Percentiles rank a stretch among this genome's conserved stretches.
These are phyloP conservation scores for Fusarium sp. DNA, from an alignment of 2,329 filamentous ascomycete species.

Conservation along the genomic window DNA sequence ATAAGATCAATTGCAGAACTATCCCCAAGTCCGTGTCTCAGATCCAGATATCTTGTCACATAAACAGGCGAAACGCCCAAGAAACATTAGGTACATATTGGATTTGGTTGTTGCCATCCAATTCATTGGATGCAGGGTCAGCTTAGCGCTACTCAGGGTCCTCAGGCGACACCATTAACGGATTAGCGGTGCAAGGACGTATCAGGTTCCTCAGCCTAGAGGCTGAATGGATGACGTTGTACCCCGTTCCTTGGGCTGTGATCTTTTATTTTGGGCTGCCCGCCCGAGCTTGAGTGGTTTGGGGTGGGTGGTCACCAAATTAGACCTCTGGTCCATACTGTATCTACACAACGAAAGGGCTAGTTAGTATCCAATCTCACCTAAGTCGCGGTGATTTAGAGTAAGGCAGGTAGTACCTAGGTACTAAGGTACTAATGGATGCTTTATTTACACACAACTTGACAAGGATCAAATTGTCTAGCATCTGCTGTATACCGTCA, in stretches of 20 bases:
- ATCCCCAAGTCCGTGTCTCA: background rate
- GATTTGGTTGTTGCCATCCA: conserved; percentile 1
- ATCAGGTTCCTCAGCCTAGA: conserved; percentile 30
- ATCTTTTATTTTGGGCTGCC: conserved; percentile 11
- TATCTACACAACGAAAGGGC: background rate
- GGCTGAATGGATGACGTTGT: conserved; percentile 33
- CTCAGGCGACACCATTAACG: conserved; percentile 9
- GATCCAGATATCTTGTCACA: background rate
- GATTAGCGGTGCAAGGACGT: conserved; percentile 19
- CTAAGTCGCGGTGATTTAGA: background rate
- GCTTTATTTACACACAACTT: background rate
- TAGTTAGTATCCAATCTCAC: too few species aligned
- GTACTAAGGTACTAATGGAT: background rate
- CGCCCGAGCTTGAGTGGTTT: background rate
- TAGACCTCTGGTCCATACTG: background rate
- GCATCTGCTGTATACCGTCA: background rate
- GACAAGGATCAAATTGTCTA: background rate
- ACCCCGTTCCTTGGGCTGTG: conserved; percentile 25
- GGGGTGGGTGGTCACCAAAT: background rate
- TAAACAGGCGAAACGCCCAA: conserved; percentile 10
- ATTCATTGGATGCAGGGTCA: conserved; percentile 16
- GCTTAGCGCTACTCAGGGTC: conserved; percentile 37
- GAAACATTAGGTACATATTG: background rate
- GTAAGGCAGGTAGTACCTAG: background rate
- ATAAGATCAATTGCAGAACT: background rate